phyloP scores from a whole-genome alignment of 257 asterid genomes.

The Rubia yunnanensis region DNA sequence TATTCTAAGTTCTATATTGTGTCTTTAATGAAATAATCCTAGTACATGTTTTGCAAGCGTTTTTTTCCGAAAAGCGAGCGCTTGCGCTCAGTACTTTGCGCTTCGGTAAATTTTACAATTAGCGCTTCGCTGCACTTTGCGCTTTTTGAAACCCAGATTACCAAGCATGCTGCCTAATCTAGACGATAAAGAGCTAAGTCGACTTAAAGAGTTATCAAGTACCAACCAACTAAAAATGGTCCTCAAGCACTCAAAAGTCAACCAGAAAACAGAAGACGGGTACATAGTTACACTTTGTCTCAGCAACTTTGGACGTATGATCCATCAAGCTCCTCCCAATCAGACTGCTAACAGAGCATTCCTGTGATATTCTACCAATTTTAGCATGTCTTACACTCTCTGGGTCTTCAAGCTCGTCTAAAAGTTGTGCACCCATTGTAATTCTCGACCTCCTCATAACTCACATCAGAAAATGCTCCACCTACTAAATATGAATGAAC shows the following conservation, averaged over 20 bases:
- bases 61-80: too few species aligned
- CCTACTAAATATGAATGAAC: slow-evolving; percentile 68
- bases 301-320: slow-evolving; percentile 34
- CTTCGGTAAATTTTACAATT: too few species aligned
- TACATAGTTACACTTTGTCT: slow-evolving; percentile 26
- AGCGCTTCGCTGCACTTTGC: too few species aligned
- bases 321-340: slow-evolving; percentile 46
- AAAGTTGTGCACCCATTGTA: slow-evolving; percentile 27
- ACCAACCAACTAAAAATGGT: slow-evolving; percentile 79
- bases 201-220: slow-evolving; percentile 58
- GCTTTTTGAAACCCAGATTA: too few species aligned
- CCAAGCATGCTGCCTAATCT: slow-evolving; percentile 38
- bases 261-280: slow-evolving; percentile 65
- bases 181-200: slow-evolving; percentile 38
- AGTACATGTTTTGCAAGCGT: too few species aligned
- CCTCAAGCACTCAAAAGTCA: slow-evolving; percentile 74
- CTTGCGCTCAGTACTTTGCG: too few species aligned
- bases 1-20: too few species aligned
- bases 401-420: slow-evolving; percentile 62
- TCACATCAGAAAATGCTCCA: slow-evolving; percentile 62
- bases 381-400: slow-evolving; percentile 73
- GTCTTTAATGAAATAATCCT: too few species aligned
- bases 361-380: slow-evolving; percentile 86
- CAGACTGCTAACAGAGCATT: slow-evolving; percentile 59
- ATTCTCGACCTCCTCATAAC: slow-evolving; percentile 34